Conservation (phyloP, 1,284 basidiomycete species). For the Apiotrichum veenhuisii region DNA sequence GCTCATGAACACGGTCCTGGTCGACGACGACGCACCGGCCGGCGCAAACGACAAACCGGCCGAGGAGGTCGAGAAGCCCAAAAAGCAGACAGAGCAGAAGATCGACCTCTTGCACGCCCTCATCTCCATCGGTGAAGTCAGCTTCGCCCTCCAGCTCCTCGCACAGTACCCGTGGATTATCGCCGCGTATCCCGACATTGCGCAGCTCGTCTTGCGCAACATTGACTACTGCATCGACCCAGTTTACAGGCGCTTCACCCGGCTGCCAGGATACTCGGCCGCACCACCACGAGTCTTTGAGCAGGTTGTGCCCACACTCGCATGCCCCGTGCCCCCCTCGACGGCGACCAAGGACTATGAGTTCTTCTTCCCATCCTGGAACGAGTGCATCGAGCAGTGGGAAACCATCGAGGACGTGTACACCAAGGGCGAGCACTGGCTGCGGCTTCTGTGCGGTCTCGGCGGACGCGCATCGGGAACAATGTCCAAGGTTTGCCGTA, state of each 20-base stretch:
- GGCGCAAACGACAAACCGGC: conserved; percentile 24
- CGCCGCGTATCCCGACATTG: conserved; percentile 73
- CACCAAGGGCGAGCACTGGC: conserved; percentile 58
- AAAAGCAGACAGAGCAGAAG: conserved; percentile 67
- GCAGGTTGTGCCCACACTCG: conserved; percentile 54
- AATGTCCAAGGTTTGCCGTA: conserved; percentile 60
- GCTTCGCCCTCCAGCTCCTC: conserved; percentile 72
- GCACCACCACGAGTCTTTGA: conserved; percentile 3
- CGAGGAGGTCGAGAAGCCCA: conserved; percentile 45
- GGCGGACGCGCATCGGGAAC: conserved; percentile 66
- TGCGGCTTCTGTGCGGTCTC: conserved; percentile 71
- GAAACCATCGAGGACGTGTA: conserved; percentile 62
- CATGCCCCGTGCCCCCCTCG: conserved; percentile 69
- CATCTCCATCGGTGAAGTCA: conserved; percentile 76
- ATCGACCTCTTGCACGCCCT: conserved; percentile 74
- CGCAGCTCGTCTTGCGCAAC: conserved; percentile 75
- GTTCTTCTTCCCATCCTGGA: conserved; percentile 87
- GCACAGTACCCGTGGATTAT: conserved; percentile 82
- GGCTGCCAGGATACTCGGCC: background rate
- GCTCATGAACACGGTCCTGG: conserved; percentile 81
- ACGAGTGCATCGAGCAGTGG: conserved; percentile 65
- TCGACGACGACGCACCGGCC: conserved; percentile 58
- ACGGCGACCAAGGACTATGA: conserved; percentile 68
- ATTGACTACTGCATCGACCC: conserved; percentile 64
- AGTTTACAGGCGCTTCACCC: conserved; percentile 57